Percentiles rank a stretch among this genome's conserved stretches.
These are phyloP conservation scores for Nasturtium officinale DNA, from an alignment of 345 rosid genomes.

Conservation along the genomic window DNA sequence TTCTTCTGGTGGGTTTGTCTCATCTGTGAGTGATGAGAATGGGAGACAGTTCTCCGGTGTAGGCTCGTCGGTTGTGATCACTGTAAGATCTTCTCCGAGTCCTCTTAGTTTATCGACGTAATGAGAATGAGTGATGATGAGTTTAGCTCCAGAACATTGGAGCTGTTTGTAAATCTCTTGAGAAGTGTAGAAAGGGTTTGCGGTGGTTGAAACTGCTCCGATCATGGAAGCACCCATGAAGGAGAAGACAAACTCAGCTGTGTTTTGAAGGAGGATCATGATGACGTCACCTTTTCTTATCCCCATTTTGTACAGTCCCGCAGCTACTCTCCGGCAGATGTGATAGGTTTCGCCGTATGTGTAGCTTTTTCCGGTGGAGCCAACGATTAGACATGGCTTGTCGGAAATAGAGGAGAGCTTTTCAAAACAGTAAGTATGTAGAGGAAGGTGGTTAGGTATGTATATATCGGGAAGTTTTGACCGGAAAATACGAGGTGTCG, in stretches of 20 bases:
- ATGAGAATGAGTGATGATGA: constrained; percentile 69
- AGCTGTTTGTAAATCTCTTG: constrained; percentile 73
- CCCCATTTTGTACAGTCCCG: constrained; percentile 64
- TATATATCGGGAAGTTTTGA: constrained; percentile 80
- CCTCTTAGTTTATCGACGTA: constrained; percentile 62
- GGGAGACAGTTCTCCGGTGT: constrained; percentile 69
- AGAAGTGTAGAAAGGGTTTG: constrained; percentile 85
- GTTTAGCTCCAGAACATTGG: constrained; percentile 51
- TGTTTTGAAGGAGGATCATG: constrained; percentile 86
- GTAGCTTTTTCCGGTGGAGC: constrained; percentile 53
- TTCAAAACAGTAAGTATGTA: constrained; percentile 75
- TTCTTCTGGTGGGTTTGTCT: constrained; percentile 28
- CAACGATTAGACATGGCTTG: constrained; percentile 67
- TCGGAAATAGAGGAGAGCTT: constrained; percentile 46
- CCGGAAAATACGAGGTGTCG: constrained; percentile 54
- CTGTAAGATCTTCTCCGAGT: constrained; percentile 51
- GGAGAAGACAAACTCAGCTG: constrained; percentile 76
- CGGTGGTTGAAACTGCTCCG: constrained; percentile 80
- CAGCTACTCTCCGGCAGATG: constrained; percentile 52
- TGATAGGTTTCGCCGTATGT: constrained; percentile 61
- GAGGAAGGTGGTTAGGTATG: constrained; percentile 74
- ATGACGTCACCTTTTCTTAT: constrained; percentile 73
- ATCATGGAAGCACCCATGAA: constrained; percentile 90
- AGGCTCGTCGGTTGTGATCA: constrained; percentile 60
- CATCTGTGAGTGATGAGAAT: constrained; percentile 58